A percentile compares a stretch with the other conserved stretches of the same genome.
Conservation (phyloP, 2,329 filamentous ascomycete genomes). For the Helotiales sp. region DNA sequence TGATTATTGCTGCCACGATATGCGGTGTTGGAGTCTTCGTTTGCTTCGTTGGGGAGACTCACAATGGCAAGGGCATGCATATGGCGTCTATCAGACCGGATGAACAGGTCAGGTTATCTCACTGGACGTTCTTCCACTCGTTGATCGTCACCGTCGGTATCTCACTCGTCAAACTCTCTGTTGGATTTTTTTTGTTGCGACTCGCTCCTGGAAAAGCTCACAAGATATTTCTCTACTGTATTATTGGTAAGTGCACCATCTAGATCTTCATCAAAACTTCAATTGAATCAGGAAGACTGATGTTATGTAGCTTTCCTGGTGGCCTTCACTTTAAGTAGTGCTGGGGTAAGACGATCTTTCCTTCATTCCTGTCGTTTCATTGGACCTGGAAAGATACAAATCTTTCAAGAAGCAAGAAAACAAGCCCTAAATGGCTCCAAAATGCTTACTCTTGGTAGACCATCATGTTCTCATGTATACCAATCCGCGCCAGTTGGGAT, state of each 20-base stretch:
- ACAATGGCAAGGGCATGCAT: slow-evolving; percentile 52
- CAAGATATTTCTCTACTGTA: slow-evolving; percentile 48
- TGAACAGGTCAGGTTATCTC: slow-evolving; percentile 43
- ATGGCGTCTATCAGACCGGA: slow-evolving; percentile 41
- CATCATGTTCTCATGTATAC: slow-evolving; percentile 54
- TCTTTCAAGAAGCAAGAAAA: too few species aligned
- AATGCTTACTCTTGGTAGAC: slow-evolving; percentile 38
- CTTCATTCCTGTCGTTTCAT: not conserved
- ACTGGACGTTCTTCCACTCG: slow-evolving; percentile 50
- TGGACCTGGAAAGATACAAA: not conserved
- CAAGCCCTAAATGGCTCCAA: not conserved
- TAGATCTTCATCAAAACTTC: not conserved
- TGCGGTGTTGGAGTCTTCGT: slow-evolving; percentile 27
- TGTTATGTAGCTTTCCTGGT: slow-evolving; percentile 47
- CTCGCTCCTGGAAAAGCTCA: slow-evolving; percentile 48
- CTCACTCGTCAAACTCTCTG: slow-evolving; percentile 53
- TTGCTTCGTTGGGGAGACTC: slow-evolving; percentile 45
- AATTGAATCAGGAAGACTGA: slow-evolving; percentile 25
- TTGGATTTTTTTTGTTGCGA: slow-evolving; percentile 52
- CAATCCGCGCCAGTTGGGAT: slow-evolving; percentile 53
- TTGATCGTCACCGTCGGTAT: slow-evolving; percentile 50
- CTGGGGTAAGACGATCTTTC: slow-evolving; percentile 36
- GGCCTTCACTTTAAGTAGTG: slow-evolving; percentile 49
- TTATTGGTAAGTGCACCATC: slow-evolving; percentile 46
- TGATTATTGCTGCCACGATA: slow-evolving; percentile 48